These are phyloP conservation scores for Pouteria glomerata DNA, from an alignment of 148 eudicot species.

Conservation along the genomic window DNA sequence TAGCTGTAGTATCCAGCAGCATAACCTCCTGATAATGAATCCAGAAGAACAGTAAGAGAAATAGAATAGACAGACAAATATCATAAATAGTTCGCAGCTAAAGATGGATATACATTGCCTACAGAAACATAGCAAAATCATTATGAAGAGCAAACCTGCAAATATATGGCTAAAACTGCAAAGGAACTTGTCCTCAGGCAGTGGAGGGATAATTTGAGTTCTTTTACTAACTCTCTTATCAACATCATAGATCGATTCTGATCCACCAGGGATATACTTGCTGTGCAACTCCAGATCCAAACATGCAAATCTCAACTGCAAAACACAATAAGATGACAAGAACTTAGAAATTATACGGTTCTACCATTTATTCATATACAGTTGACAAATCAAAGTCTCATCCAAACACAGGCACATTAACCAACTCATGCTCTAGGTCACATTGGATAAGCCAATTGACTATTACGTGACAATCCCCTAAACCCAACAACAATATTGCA, in stretches of 20 bases:
- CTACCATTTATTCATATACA: not conserved
- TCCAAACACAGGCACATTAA: too few relatives aligned
- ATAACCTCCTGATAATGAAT: constrained; percentile 61
- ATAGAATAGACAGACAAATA: not conserved
- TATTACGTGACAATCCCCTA: too few relatives aligned
- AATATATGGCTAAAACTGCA: constrained; percentile 94
- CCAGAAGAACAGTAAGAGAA: constrained; percentile 1
- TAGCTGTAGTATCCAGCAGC: constrained; percentile 99
- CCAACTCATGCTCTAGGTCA: too few relatives aligned
- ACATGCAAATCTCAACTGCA: constrained; percentile 70
- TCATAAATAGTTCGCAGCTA: not conserved
- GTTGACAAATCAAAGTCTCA: too few relatives aligned
- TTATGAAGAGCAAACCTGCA: constrained; percentile 52
- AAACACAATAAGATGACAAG: constrained; percentile 9
- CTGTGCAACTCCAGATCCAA: constrained; percentile 91
- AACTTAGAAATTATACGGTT: not conserved
- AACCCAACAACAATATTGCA: too few relatives aligned
- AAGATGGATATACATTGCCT: not conserved
- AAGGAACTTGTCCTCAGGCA: constrained; percentile 86
- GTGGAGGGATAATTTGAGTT: constrained; percentile 84
- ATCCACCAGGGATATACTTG: constrained; percentile 68
- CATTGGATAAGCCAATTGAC: too few relatives aligned
- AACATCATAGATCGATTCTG: constrained; percentile 86
- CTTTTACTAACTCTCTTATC: constrained; percentile 65
- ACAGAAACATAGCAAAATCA: too few relatives aligned